Evolutionary conservation across 2,329 filamentous ascomycete genomes (phyloP).

Genomic region (Neofusicoccum laricinum): DNA sequence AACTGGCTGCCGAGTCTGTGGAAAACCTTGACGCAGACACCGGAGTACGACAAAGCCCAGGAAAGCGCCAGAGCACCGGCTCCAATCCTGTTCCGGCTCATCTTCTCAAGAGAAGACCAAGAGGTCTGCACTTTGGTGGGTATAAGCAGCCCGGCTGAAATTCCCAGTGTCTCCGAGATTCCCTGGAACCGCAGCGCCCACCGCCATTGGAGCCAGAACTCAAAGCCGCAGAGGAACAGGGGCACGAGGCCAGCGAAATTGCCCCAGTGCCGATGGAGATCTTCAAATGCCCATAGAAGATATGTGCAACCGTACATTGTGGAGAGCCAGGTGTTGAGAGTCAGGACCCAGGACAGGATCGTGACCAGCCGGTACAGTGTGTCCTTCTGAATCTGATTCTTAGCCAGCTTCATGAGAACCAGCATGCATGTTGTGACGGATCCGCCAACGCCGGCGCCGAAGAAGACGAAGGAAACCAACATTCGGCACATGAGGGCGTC

Average conservation of each 20-base stretch:
- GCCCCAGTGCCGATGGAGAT: not conserved
- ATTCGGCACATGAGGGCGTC: not conserved
- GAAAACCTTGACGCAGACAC: not conserved
- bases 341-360: not conserved
- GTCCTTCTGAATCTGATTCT: not conserved
- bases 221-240: not conserved
- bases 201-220: not conserved
- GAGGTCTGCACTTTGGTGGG: not conserved
- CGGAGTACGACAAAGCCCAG: not conserved
- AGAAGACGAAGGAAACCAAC: not conserved
- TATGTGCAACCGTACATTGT: not conserved
- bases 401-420: constrained; percentile 1
- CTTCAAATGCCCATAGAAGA: not conserved
- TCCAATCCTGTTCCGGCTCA: not conserved
- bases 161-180: not conserved
- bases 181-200: not conserved
- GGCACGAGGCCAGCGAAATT: not conserved
- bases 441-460: not conserved
- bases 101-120: not conserved
- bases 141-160: not conserved
- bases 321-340: not conserved
- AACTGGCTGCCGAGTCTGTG: not conserved
- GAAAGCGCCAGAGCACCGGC: not conserved
- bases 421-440: not conserved
- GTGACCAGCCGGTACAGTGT: not conserved